phyloP scores from a whole-genome alignment of 2,329 filamentous ascomycete genomes.

The Nemania diffusa region DNA sequence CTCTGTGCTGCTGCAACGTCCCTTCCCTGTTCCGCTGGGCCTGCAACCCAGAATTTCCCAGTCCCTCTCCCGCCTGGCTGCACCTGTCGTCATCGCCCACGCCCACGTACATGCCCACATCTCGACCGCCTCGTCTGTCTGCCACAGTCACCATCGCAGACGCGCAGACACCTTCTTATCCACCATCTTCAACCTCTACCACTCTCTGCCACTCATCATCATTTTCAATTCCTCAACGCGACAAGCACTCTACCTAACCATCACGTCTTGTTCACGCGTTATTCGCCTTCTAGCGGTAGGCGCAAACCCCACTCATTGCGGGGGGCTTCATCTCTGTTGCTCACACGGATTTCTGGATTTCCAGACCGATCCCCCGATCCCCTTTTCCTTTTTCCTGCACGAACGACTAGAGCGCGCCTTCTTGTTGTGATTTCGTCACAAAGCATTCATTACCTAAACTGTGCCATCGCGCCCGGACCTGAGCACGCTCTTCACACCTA shows the following conservation, averaged over 20 bases:
- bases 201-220: conserved; percentile 35
- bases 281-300: conserved; percentile 45
- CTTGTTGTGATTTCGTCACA: conserved; percentile 3
- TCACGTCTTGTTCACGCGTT: conserved; percentile 43
- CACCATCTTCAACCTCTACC: conserved; percentile 40
- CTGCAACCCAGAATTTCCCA: conserved; percentile 46
- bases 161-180: conserved; percentile 30
- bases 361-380: conserved; percentile 20
- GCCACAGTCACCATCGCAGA: conserved; percentile 23
- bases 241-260: conserved; percentile 35
- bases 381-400: conserved; percentile 4
- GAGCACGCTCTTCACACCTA: conserved; percentile 3
- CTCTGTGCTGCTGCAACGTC: conserved; percentile 8
- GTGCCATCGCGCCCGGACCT: not conserved
- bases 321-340: conserved; percentile 44
- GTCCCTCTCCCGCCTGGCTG: conserved; percentile 39
- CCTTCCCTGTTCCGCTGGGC: conserved; percentile 39
- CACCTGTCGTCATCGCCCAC: conserved; percentile 50
- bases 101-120: conserved; percentile 44
- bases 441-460: conserved; percentile 5
- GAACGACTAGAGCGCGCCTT: conserved; percentile 14
- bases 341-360: conserved; percentile 35
- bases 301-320: conserved; percentile 52
- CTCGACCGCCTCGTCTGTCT: conserved; percentile 42
- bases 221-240: conserved; percentile 44